Conservation (phyloP, 2,329 filamentous ascomycete species). For the Alternaria rosae region DNA sequence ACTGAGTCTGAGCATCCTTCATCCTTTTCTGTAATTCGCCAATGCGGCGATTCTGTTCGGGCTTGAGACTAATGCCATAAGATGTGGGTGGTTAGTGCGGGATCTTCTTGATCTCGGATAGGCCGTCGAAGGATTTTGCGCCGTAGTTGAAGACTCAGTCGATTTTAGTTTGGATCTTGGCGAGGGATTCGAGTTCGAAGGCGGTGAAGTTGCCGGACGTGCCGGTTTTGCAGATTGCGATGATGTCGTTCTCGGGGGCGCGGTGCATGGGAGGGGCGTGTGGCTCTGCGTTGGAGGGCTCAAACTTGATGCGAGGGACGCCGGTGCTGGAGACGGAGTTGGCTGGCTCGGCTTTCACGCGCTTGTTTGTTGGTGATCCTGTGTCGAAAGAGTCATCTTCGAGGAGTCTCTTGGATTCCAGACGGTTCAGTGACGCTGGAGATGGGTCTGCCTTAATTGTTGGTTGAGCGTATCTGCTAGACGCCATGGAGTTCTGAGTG, state of each 20-base stretch:
- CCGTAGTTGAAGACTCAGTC: background rate
- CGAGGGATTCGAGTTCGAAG: background rate
- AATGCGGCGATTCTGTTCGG: background rate
- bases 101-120: background rate
- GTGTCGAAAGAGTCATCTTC: background rate
- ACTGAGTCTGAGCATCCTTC: background rate
- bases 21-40: background rate
- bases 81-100: accelerated
- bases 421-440: background rate
- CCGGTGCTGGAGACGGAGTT: background rate
- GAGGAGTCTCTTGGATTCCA: background rate
- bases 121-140: background rate
- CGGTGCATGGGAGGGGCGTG: background rate
- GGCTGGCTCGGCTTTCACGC: background rate
- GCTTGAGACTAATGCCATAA: background rate
- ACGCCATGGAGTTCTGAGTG: background rate
- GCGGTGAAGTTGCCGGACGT: background rate
- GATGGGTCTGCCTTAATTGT: background rate
- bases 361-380: background rate
- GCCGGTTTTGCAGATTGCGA: background rate
- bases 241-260: background rate
- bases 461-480: background rate
- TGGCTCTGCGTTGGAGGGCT: background rate
- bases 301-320: background rate
- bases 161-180: background rate